A percentile compares a stretch with the other conserved stretches of the same genome.
These are phyloP conservation scores for Chalara sp. DNA, from an alignment of 2,329 filamentous ascomycete genomes.

Conservation along the genomic window DNA sequence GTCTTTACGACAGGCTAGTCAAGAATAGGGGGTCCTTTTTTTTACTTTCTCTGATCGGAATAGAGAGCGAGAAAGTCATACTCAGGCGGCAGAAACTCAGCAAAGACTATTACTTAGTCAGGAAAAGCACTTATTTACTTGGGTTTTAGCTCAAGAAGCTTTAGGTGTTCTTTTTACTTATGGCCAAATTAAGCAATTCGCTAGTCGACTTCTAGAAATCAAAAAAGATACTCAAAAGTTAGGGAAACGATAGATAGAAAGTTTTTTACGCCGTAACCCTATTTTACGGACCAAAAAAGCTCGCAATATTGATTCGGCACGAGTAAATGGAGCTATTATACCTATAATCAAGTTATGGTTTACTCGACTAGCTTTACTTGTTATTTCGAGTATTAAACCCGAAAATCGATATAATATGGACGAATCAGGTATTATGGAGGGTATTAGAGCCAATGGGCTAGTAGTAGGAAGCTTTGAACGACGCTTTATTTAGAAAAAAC, in stretches of 20 bases:
- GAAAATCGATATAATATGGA: slow-evolving; percentile 6
- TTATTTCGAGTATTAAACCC: background rate
- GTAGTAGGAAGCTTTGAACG: background rate
- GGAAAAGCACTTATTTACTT: background rate
- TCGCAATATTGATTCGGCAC: background rate
- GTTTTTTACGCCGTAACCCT: background rate
- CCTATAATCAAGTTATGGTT: slow-evolving; percentile 2
- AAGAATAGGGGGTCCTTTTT: background rate
- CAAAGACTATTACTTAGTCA: background rate
- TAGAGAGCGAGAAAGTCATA: background rate
- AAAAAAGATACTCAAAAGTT: background rate
- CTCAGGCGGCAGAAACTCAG: background rate
- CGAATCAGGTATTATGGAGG: slow-evolving; percentile 5
- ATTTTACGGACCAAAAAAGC: slow-evolving; percentile 3
- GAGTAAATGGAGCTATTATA: slow-evolving; percentile 2
- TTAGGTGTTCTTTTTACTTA: background rate
- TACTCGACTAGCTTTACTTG: background rate
- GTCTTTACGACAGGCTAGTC: background rate
- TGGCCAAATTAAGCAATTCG: background rate
- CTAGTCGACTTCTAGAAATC: background rate
- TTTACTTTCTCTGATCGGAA: background rate
- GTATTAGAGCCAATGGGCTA: background rate
- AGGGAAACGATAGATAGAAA: background rate
- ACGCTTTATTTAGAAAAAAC: slow-evolving; percentile 4
- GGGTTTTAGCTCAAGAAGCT: background rate